phyloP scores from a whole-genome alignment of 345 rosid genomes.

The Punica granatum region DNA sequence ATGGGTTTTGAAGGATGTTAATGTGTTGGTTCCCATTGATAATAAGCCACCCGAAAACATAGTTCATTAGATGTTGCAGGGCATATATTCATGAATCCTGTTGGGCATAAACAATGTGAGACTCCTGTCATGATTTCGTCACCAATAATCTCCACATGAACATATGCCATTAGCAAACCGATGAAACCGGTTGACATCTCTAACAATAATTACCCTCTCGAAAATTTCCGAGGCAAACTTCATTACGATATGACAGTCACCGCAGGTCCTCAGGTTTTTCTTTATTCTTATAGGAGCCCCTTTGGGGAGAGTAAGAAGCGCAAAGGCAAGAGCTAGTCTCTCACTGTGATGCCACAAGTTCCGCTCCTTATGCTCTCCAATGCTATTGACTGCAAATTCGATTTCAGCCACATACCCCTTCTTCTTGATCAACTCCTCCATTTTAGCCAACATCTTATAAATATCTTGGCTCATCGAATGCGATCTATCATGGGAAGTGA shows the following conservation, averaged over 20 bases:
- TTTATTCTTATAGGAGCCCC: conserved; percentile 32
- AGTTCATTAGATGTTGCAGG: background rate
- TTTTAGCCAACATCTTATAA: conserved; percentile 19
- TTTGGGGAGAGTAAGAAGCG: conserved; percentile 24
- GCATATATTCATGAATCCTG: background rate
- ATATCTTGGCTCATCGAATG: conserved; percentile 24
- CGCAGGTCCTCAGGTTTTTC: conserved; percentile 34
- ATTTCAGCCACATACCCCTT: conserved; percentile 27
- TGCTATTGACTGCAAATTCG: conserved; percentile 19
- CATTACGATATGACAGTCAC: conserved; percentile 34
- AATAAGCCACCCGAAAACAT: background rate
- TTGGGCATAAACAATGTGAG: background rate
- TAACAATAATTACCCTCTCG: conserved; percentile 23
- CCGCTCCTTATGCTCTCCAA: conserved; percentile 19
- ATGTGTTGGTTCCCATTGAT: background rate
- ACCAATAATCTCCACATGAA: conserved; percentile 40
- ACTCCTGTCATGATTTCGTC: conserved; percentile 6
- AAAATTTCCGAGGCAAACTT: conserved; percentile 35
- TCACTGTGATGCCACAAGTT: conserved; percentile 42
- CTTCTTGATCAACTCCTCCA: conserved; percentile 27
- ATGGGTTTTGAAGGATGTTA: background rate
- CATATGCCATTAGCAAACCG: conserved; percentile 22
- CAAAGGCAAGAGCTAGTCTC: conserved; percentile 34
- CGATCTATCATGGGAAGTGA: conserved; percentile 29
- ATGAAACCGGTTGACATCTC: conserved; percentile 36